A percentile compares a stretch with the other conserved stretches of the same genome.
Evolutionary conservation across 2,329 filamentous ascomycete genomes (phyloP).

Genomic region (Fusarium sp.): DNA sequence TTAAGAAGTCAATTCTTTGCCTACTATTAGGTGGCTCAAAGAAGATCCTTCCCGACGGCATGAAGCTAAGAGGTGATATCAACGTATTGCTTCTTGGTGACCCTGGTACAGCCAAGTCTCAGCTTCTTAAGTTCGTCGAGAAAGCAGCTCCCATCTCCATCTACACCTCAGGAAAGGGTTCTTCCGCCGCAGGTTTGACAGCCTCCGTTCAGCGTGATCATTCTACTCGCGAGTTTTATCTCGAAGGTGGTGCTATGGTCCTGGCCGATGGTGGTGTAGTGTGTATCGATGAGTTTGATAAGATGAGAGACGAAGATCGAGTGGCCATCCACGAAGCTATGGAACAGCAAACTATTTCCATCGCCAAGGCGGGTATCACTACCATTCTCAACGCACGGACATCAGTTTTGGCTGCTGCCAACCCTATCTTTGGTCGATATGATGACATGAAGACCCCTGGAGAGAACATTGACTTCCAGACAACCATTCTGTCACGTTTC

Average conservation of each 20-base stretch:
- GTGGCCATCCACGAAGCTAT: slow-evolving; percentile 99
- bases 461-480: slow-evolving; percentile 99
- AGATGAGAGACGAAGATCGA: slow-evolving; percentile 98
- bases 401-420: slow-evolving; percentile 93
- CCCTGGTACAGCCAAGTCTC: slow-evolving; percentile 97
- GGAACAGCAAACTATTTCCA: slow-evolving; percentile 99
- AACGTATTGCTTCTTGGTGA: slow-evolving; percentile 97
- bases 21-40: slow-evolving; percentile 94
- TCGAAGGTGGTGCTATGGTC: slow-evolving; percentile 98
- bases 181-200: slow-evolving; percentile 95
- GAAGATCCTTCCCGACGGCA: slow-evolving; percentile 96
- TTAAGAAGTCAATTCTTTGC: slow-evolving; percentile 97
- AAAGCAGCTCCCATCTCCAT: slow-evolving; percentile 97
- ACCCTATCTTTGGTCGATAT: slow-evolving; percentile 97
- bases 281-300: slow-evolving; percentile 99
- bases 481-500: slow-evolving; percentile 96
- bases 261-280: slow-evolving; percentile 96
- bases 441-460: slow-evolving; percentile 98
- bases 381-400: slow-evolving; percentile 97
- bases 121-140: slow-evolving; percentile 96
- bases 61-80: slow-evolving; percentile 97
- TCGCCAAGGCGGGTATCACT: slow-evolving; percentile 98
- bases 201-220: slow-evolving; percentile 96
- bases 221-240: slow-evolving; percentile 93
- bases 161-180: slow-evolving; percentile 98